Base-by-base conservation (phyloP, 345 rosid species). In the Cochlearia excelsa region DNA sequence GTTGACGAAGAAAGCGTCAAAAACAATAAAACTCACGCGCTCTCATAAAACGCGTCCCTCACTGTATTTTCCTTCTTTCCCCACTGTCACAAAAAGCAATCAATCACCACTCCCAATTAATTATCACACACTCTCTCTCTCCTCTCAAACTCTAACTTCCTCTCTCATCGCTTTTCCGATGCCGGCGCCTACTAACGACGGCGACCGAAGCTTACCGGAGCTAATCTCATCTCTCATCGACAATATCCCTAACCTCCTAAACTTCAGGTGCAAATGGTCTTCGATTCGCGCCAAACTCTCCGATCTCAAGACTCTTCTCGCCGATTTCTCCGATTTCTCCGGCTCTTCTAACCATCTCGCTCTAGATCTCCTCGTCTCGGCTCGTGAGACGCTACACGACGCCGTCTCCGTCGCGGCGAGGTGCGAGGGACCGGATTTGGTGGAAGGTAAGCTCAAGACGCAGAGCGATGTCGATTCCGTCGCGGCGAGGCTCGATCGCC, bases 391-490 rank as follows among this genome's bases (percentile, higher is more conserved):
- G 9, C 74, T 92, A 2, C 50, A 57, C 57, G 84, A 75, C 44
- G 86, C 90, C 9, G 62, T 78, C 11, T 54, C 71, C 10, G 68
- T 84, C 1, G 82, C 86, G 39, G 49, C 62, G 35, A 80, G 77
- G 40, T 92, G 95, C 23, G 75, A 79, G 23, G 44, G 65, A 8
- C 33, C 69, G 7, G 68, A 70, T 68, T 81, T 88, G 46, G 51
- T 79, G 4, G 77, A 86, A 30, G 97, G 97, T 2, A 92, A 92
- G 77, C 90, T 92, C 62, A 76, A 68, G 62, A 86, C 98, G 28
- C 98, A 92, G 80, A 92, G 93, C 47, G 87, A 86, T 26, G 76
- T 92, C 43, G 97, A 92, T 62, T 82, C 95, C 9, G 66, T 84
- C 62, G 58, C 82, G 65, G 81, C 96, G 23, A 16, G 23, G 23